Evolutionary conservation across 2,329 filamentous ascomycete genomes (phyloP).

Genomic region (Verticillium nonalfalfae): DNA sequence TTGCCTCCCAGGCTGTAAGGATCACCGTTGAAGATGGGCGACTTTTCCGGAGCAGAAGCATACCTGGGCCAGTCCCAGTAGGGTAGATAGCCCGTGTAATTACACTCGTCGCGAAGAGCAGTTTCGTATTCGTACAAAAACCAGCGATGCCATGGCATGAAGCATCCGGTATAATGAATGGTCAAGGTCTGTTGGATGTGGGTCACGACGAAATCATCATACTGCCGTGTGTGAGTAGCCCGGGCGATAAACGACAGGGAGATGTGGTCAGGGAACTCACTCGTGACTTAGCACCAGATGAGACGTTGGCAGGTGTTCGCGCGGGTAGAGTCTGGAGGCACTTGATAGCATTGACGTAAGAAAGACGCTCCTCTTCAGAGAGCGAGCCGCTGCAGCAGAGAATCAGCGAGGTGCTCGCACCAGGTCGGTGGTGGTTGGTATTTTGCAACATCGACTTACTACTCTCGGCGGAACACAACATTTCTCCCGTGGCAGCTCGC

Average conservation of each 20-base stretch:
- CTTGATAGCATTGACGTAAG: conserved; percentile 37
- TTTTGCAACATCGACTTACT: conserved; percentile 17
- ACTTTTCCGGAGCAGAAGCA: conserved; percentile 33
- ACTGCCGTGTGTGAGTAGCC: conserved; percentile 11
- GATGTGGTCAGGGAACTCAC: neutral
- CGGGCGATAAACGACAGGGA: neutral
- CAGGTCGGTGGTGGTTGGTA: neutral
- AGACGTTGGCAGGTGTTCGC: conserved; percentile 21
- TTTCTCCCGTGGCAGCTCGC: conserved; percentile 17
- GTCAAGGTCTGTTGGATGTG: conserved; percentile 30
- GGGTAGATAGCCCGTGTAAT: conserved; percentile 27
- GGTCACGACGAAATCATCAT: conserved; percentile 31
- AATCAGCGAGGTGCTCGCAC: neutral
- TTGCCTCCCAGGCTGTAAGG: conserved; percentile 38
- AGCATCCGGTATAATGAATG: conserved; percentile 26
- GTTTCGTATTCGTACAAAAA: conserved; percentile 30
- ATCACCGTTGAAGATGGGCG: conserved; percentile 46
- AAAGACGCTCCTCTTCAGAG: conserved; percentile 21
- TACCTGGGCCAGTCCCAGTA: conserved; percentile 46
- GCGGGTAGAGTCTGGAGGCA: conserved; percentile 34
- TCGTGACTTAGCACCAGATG: conserved; percentile 33
- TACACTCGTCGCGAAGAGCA: conserved; percentile 32
- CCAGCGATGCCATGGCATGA: conserved; percentile 37
- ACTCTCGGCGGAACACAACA: conserved; percentile 19
- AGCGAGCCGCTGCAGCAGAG: conserved; percentile 19